These are phyloP conservation scores for Domatiomyces catenatus DNA, from an alignment of 2,329 filamentous ascomycete species.

Conservation along the genomic window DNA sequence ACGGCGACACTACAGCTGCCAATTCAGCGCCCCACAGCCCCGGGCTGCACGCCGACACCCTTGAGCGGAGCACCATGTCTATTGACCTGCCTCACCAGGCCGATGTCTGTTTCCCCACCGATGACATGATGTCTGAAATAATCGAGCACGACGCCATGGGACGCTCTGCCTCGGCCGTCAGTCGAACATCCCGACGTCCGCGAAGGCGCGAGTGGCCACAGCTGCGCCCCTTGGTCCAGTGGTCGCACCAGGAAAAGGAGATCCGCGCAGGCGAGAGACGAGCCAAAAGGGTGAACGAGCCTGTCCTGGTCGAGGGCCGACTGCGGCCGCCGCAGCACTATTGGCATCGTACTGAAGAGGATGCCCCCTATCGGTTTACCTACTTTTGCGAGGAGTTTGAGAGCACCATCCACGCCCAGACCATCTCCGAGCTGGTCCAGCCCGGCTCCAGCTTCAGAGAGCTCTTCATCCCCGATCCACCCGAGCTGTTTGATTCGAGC, in stretches of 20 bases:
- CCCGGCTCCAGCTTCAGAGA: slow-evolving; percentile 70
- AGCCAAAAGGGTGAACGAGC: slow-evolving; percentile 84
- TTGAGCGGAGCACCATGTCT: slow-evolving; percentile 27
- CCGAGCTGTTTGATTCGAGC: slow-evolving; percentile 56
- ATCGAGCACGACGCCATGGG: slow-evolving; percentile 54
- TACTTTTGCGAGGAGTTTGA: slow-evolving; percentile 98
- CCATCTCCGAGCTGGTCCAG: slow-evolving; percentile 81
- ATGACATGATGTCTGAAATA: slow-evolving; percentile 62
- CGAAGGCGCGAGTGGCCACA: slow-evolving; percentile 73
- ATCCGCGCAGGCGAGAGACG: slow-evolving; percentile 59
- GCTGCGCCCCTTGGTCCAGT: slow-evolving; percentile 67
- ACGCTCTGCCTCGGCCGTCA: slow-evolving; percentile 32
- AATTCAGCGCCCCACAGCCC: slow-evolving; percentile 27
- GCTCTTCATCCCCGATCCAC: slow-evolving; percentile 78
- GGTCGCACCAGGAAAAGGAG: slow-evolving; percentile 82
- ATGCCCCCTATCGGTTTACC: slow-evolving; percentile 84
- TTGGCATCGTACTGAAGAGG: slow-evolving; percentile 81
- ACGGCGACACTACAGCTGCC: slow-evolving; percentile 3
- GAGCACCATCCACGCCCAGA: slow-evolving; percentile 90
- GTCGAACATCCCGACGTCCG: slow-evolving; percentile 36
- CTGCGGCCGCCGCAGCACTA: slow-evolving; percentile 56
- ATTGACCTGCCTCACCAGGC: slow-evolving; percentile 54
- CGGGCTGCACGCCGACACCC: slow-evolving; percentile 22
- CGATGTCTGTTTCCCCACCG: slow-evolving; percentile 83
- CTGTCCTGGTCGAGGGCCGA: slow-evolving; percentile 78